Percentiles rank a stretch among this genome's conserved stretches.
These are phyloP conservation scores for Phellinidium pouzarii DNA, from an alignment of 1,284 basidiomycete species.

Conservation along the genomic window DNA sequence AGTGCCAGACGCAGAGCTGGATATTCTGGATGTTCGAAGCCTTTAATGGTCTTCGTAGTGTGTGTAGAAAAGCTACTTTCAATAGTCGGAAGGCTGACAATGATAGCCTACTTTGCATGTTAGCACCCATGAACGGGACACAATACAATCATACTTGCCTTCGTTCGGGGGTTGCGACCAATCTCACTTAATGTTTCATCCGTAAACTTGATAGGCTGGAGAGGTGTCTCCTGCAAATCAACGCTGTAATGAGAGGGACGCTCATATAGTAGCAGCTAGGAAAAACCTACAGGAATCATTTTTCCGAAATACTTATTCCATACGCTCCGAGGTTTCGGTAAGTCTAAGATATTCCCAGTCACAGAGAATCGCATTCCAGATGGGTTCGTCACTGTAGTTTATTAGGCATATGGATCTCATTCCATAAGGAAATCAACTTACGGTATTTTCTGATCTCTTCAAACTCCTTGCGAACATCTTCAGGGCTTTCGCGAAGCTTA, in stretches of 20 bases:
- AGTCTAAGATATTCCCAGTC: conserved; percentile 72
- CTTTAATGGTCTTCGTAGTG: conserved; percentile 72
- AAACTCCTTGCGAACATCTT: conserved; percentile 65
- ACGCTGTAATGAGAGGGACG: conserved; percentile 17
- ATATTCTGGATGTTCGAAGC: conserved; percentile 79
- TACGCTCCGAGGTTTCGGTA: conserved; percentile 66
- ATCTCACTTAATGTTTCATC: conserved; percentile 68
- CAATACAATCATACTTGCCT: conserved; percentile 37
- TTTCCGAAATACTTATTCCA: conserved; percentile 68
- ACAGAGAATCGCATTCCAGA: conserved; percentile 83
- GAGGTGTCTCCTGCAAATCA: conserved; percentile 41
- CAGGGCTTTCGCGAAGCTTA: conserved; percentile 70
- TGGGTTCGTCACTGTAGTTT: conserved; percentile 64
- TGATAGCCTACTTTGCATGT: conserved; percentile 51
- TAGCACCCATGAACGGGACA: conserved; percentile 8
- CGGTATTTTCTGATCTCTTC: conserved; percentile 64
- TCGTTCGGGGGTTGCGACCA: conserved; percentile 68
- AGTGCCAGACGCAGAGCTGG: conserved; percentile 82
- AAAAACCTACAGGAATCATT: conserved; percentile 47
- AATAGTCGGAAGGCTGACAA: conserved; percentile 88
- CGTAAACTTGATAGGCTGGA: conserved; percentile 65
- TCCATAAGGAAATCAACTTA: conserved; percentile 35
- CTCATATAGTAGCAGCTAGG: conserved; percentile 13
- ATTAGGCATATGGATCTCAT: not conserved
- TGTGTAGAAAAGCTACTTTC: conserved; percentile 89